These are phyloP conservation scores for Vitis hybrid DNA, from an alignment of 177 flowering plant genomes.

Conservation along the genomic window DNA sequence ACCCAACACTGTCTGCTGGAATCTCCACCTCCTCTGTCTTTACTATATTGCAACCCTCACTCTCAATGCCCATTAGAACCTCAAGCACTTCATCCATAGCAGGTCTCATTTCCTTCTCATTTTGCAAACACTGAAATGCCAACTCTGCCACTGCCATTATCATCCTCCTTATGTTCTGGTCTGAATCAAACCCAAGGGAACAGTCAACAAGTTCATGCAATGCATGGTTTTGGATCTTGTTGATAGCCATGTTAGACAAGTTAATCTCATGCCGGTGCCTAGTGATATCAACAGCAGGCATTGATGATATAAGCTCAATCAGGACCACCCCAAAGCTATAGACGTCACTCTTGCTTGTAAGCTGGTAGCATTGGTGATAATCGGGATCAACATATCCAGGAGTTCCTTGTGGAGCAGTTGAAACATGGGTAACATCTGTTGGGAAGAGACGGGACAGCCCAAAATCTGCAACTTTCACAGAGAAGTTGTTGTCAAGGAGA, in stretches of 20 bases:
- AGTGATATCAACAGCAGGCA: slow-evolving; percentile 60
- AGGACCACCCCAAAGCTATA: slow-evolving; percentile 56
- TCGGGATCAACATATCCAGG: slow-evolving; percentile 74
- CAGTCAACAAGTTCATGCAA: slow-evolving; percentile 56
- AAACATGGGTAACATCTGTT: slow-evolving; percentile 46
- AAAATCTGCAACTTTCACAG: too few species aligned
- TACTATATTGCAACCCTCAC: not conserved
- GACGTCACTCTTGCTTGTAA: slow-evolving; percentile 61
- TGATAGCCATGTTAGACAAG: slow-evolving; percentile 49
- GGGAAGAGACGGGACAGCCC: slow-evolving; percentile 50
- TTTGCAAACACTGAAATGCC: slow-evolving; percentile 59
- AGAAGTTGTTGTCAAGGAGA: too few species aligned
- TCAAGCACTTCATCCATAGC: slow-evolving; percentile 40
- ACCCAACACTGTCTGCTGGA: too few species aligned
- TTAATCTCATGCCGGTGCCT: slow-evolving; percentile 57
- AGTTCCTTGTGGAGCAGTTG: slow-evolving; percentile 70
- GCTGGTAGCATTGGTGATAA: slow-evolving; percentile 58
- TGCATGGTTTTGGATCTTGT: slow-evolving; percentile 38
- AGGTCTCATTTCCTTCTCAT: slow-evolving; percentile 54
- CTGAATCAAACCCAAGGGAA: slow-evolving; percentile 41
- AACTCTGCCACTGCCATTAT: slow-evolving; percentile 39
- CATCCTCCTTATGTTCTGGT: slow-evolving; percentile 25
- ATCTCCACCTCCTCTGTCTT: slow-evolving; percentile 15
- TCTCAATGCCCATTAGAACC: slow-evolving; percentile 23
- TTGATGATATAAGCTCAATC: slow-evolving; percentile 59